Evolutionary conservation across 495 filamentous ascomycete genomes (phyloP).

Genomic region (Penicillium nucicola): DNA sequence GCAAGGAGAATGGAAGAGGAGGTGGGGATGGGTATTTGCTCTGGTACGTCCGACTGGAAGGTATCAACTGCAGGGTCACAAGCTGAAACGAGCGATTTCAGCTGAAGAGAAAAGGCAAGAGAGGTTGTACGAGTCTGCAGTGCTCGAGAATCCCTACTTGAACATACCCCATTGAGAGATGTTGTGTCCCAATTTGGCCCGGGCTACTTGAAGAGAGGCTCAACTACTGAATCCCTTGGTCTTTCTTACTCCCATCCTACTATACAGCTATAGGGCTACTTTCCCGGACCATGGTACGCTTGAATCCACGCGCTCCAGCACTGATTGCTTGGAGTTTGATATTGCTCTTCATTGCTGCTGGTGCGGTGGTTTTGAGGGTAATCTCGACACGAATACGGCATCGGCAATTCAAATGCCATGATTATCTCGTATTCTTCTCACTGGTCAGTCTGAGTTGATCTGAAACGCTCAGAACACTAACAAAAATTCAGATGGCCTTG

Average conservation of each 20-base stretch:
- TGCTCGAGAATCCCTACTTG: not conserved
- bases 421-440: conserved; percentile 7
- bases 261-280: too few relatives aligned
- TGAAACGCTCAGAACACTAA: not conserved
- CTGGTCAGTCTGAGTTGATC: not conserved
- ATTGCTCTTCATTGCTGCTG: conserved; percentile 1
- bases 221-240: too few relatives aligned
- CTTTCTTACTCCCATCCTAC: too few relatives aligned
- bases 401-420: conserved; percentile 2
- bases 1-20: not conserved
- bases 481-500: not conserved
- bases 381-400: not conserved
- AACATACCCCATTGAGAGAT: not conserved
- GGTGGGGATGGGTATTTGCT: not conserved
- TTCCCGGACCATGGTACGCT: not conserved
- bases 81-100: not conserved
- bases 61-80: not conserved
- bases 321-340: conserved; percentile 5
- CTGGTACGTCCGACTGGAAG: not conserved
- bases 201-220: not conserved
- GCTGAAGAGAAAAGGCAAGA: not conserved
- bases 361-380: not conserved
- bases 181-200: not conserved
- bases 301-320: not conserved
- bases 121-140: not conserved